These are phyloP conservation scores for Hyaloraphidium curvatum DNA, from an alignment of 192 early-diverging fungal genomes.

Conservation along the genomic window DNA sequence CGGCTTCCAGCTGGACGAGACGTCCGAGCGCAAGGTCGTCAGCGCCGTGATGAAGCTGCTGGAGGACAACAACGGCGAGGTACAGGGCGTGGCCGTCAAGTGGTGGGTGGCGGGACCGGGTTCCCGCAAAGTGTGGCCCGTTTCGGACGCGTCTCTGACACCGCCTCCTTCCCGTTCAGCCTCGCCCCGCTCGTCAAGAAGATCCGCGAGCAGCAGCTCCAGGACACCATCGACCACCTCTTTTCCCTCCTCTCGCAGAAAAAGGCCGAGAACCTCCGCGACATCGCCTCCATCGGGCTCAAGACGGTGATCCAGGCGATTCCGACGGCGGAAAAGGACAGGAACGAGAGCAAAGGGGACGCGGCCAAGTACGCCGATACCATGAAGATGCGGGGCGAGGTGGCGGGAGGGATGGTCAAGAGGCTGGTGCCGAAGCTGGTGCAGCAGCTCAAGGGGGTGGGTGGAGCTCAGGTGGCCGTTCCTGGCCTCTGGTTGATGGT, in stretches of 20 bases:
- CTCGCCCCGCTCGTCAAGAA: conserved; percentile 60
- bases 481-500: background rate
- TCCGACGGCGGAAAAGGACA: conserved; percentile 17
- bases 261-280: conserved; percentile 44
- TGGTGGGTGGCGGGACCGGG: conserved; percentile 9
- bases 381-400: background rate
- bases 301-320: conserved; percentile 66
- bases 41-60: conserved; percentile 34
- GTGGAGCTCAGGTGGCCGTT: conserved; percentile 9
- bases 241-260: conserved; percentile 35
- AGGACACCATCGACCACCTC: conserved; percentile 48
- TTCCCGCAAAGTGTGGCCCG: too few species aligned
- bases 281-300: conserved; percentile 65
- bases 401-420: conserved; percentile 30
- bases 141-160: background rate
- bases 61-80: conserved; percentile 67
- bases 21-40: conserved; percentile 26
- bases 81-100: conserved; percentile 60
- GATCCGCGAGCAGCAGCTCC: conserved; percentile 40
- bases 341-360: background rate
- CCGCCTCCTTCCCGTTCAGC: conserved; percentile 16
- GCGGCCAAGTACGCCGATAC: too few species aligned
- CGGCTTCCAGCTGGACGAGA: conserved; percentile 29
- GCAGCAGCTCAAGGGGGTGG: conserved; percentile 34
- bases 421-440: conserved; percentile 51